Percentiles rank a stretch among this genome's conserved stretches.
Evolutionary conservation across 192 early-diverging fungal genomes (phyloP).

Genomic region (Backusella circina): DNA sequence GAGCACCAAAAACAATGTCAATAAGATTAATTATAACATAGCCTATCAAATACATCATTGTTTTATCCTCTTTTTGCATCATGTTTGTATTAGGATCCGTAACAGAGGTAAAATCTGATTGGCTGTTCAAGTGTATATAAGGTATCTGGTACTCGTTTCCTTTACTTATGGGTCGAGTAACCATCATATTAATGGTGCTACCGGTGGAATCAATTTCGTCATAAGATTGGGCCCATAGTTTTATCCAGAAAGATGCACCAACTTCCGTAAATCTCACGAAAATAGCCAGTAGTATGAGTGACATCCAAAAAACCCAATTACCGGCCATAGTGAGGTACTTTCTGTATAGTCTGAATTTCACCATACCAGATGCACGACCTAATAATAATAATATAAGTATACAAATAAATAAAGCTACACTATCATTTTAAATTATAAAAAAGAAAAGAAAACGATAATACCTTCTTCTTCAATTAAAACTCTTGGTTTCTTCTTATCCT

Average conservation of each 20-base stretch:
- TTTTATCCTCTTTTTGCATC: neutral
- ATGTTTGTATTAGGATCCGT: neutral
- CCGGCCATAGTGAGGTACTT: conserved; percentile 71
- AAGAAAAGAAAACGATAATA: neutral
- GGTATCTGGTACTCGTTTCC: neutral
- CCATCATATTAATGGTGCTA: neutral
- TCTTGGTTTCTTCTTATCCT: conserved; percentile 25
- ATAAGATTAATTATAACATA: conserved; percentile 51
- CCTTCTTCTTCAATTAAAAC: conserved; percentile 44
- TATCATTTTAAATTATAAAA: neutral
- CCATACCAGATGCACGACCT: conserved; percentile 72
- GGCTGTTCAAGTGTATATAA: neutral
- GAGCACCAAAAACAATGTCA: conserved; percentile 23
- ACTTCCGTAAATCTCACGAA: conserved; percentile 43
- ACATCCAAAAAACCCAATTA: conserved; percentile 53
- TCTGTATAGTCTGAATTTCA: conserved; percentile 70
- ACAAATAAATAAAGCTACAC: neutral
- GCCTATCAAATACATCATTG: conserved; percentile 50
- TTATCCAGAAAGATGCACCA: conserved; percentile 60
- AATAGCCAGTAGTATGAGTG: conserved; percentile 38
- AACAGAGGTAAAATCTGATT: conserved; percentile 6
- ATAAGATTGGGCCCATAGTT: conserved; percentile 46
- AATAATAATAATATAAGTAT: conserved; percentile 5
- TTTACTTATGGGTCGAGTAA: neutral
- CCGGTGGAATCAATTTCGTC: neutral